These are phyloP conservation scores for Colletotrichum navitas DNA, from an alignment of 2,329 filamentous ascomycete species.

Conservation along the genomic window DNA sequence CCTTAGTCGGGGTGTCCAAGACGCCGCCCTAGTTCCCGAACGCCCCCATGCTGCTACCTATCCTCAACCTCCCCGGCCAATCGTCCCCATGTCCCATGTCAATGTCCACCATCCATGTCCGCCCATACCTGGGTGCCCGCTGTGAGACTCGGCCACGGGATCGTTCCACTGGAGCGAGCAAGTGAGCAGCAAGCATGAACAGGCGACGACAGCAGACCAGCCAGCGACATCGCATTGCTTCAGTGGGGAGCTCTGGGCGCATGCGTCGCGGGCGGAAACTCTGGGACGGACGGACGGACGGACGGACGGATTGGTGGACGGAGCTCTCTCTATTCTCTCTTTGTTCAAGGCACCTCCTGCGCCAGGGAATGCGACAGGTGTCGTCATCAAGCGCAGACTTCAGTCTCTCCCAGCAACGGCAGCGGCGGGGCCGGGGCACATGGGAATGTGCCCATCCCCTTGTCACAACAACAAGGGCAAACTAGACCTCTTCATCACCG, in stretches of 20 bases:
- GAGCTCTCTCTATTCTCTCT: not conserved
- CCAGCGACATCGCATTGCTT: not conserved
- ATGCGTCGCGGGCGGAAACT: conserved; percentile 1
- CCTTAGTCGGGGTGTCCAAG: not conserved
- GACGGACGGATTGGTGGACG: not conserved
- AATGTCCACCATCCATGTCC: not conserved
- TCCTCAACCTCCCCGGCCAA: conserved; percentile 7
- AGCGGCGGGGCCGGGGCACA: not conserved
- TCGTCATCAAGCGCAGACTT: conserved; percentile 20
- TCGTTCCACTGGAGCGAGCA: conserved; percentile 6
- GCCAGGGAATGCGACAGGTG: not conserved
- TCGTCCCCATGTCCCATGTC: not conserved
- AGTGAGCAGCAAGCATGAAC: not conserved
- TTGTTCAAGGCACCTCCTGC: not conserved
- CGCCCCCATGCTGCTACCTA: not conserved
- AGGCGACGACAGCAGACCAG: not conserved
- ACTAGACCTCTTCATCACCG: conserved; percentile 17
- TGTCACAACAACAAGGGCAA: conserved; percentile 17
- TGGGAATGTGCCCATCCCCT: not conserved
- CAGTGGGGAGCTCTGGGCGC: not conserved
- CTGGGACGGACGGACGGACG: not conserved
- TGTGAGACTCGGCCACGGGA: conserved; percentile 14
- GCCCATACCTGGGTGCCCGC: conserved; percentile 4
- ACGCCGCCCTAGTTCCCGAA: not conserved
- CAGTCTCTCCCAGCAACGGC: conserved; percentile 15